These are phyloP conservation scores for Sclerotinia trifoliorum DNA, from an alignment of 2,329 filamentous ascomycete species.

Conservation along the genomic window DNA sequence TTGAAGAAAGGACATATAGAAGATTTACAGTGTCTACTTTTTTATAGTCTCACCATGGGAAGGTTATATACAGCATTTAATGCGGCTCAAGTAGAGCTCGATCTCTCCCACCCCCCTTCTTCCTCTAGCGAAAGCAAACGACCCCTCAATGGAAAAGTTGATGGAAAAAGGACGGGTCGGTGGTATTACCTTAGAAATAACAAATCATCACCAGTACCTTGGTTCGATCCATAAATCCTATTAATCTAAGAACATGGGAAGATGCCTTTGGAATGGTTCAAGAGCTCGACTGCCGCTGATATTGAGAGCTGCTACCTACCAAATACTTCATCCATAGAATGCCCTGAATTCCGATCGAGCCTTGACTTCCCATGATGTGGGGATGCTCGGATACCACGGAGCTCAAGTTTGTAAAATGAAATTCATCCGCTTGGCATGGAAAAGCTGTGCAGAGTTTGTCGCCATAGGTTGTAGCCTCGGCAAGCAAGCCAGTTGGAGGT, in stretches of 20 bases:
- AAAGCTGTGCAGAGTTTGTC: background rate
- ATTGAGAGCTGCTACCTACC: background rate
- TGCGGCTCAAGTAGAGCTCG: constrained; percentile 6
- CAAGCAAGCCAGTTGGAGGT: background rate
- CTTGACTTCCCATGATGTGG: background rate
- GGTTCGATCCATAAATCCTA: background rate
- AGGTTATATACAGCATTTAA: background rate
- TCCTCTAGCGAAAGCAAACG: background rate
- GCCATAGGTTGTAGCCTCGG: background rate
- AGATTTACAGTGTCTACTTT: background rate
- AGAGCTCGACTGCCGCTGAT: background rate
- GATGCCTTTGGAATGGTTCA: background rate
- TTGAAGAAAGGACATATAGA: background rate
- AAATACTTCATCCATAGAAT: background rate
- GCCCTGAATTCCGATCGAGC: background rate
- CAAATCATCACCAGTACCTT: background rate
- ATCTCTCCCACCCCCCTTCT: background rate
- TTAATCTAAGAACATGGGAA: background rate
- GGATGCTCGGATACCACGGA: constrained; percentile 8
- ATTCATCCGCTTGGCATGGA: background rate
- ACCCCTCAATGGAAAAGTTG: background rate
- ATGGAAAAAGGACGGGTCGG: too few relatives aligned
- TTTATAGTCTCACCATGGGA: background rate
- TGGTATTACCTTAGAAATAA: background rate
- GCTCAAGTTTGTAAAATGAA: constrained; percentile 3